Evolutionary conservation across 2,329 filamentous ascomycete genomes (phyloP).

Genomic region (Pseudogymnoascus sp.): DNA sequence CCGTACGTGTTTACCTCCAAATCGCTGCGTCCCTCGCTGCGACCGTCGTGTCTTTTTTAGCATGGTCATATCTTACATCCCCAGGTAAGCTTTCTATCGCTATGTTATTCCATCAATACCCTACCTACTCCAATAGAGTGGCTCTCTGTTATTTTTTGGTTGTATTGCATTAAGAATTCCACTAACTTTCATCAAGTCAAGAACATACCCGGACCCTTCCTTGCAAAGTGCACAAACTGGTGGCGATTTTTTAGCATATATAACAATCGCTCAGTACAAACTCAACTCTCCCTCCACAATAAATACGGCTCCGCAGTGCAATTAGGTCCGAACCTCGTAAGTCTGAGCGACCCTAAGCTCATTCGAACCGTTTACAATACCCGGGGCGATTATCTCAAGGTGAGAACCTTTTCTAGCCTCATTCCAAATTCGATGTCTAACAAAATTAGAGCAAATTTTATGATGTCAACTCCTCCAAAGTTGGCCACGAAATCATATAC

Average conservation of each 20-base stretch:
- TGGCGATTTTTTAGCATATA: constrained; percentile 21
- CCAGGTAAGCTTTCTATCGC: neutral
- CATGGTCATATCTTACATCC: neutral
- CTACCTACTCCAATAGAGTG: neutral
- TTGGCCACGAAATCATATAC: constrained; percentile 14
- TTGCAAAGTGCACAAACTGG: constrained; percentile 22
- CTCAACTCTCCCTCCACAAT: constrained; percentile 16
- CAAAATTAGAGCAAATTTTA: constrained; percentile 18
- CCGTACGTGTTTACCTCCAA: neutral
- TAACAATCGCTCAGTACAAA: constrained; percentile 16
- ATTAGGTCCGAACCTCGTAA: constrained; percentile 22
- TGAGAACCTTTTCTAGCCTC: constrained; percentile 1
- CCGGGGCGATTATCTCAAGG: constrained; percentile 18
- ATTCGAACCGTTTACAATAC: constrained; percentile 15
- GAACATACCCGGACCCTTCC: constrained; percentile 21
- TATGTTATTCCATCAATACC: neutral
- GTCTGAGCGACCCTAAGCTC: constrained; percentile 19
- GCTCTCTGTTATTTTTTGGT: too few species aligned
- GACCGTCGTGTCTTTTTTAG: neutral
- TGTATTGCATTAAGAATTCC: neutral
- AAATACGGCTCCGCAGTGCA: constrained; percentile 19
- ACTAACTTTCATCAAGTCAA: constrained; percentile 11
- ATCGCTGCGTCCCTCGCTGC: neutral
- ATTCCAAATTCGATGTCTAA: neutral
- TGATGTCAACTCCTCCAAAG: constrained; percentile 18